These are phyloP conservation scores for Apiospora marii DNA, from an alignment of 2,329 filamentous ascomycete genomes.

Conservation along the genomic window DNA sequence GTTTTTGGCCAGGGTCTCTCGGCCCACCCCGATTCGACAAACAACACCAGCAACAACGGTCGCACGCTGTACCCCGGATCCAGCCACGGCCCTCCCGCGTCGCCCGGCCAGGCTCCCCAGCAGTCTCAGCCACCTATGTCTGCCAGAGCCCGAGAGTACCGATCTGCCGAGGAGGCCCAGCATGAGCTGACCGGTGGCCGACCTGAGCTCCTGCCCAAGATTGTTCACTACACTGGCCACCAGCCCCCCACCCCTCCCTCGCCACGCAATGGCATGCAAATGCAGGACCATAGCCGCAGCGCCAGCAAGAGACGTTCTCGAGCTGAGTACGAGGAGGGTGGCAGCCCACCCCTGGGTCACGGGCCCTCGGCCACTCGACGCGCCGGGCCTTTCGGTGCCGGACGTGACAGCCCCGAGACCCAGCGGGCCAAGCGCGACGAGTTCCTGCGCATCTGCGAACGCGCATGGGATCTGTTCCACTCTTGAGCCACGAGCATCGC, in stretches of 20 bases:
- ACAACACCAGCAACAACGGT: slow-evolving; percentile 38
- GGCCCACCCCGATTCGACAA: slow-evolving; percentile 58
- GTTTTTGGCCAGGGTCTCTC: slow-evolving; percentile 85
- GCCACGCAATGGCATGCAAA: slow-evolving; percentile 63
- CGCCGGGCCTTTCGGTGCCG: slow-evolving; percentile 77
- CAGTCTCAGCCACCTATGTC: slow-evolving; percentile 60
- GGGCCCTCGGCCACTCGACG: slow-evolving; percentile 68
- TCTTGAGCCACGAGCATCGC: slow-evolving; percentile 61
- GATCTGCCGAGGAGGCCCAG: slow-evolving; percentile 94
- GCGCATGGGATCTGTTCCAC: slow-evolving; percentile 97
- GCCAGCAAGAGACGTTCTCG: slow-evolving; percentile 77
- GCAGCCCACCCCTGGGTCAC: slow-evolving; percentile 79
- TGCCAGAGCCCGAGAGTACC: slow-evolving; percentile 82
- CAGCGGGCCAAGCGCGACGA: slow-evolving; percentile 90
- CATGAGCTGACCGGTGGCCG: slow-evolving; percentile 90
- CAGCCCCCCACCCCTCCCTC: slow-evolving; percentile 93
- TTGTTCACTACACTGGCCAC: slow-evolving; percentile 94
- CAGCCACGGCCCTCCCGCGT: slow-evolving; percentile 75
- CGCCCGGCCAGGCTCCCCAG: slow-evolving; percentile 73
- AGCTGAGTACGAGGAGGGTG: slow-evolving; percentile 93
- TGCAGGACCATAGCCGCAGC: slow-evolving; percentile 62
- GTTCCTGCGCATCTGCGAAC: slow-evolving; percentile 84
- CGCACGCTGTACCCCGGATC: slow-evolving; percentile 65
- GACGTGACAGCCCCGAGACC: slow-evolving; percentile 83
- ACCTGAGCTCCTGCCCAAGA: slow-evolving; percentile 88